A percentile compares a stretch with the other conserved stretches of the same genome.
phyloP scores from a whole-genome alignment of 2,329 filamentous ascomycete species.

The Trichoderma brevicompactum region DNA sequence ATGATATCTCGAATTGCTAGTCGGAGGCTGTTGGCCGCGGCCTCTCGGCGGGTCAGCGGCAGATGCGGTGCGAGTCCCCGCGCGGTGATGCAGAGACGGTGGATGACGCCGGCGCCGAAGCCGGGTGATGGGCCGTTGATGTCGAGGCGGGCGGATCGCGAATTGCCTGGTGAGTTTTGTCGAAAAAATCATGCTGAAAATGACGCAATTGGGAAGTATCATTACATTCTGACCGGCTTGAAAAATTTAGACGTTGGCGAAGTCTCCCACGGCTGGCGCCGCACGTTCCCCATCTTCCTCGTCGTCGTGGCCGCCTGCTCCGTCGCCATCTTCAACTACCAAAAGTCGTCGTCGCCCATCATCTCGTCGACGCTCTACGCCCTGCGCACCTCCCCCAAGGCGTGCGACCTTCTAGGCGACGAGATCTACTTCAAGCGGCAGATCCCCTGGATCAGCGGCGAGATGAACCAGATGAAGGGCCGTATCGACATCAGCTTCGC shows the following conservation, averaged over 20 bases:
- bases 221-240: too few relatives aligned
- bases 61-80: neutral
- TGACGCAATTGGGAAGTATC: too few relatives aligned
- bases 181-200: neutral
- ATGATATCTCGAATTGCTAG: slow-evolving; percentile 34
- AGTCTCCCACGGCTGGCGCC: slow-evolving; percentile 63
- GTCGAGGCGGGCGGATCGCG: slow-evolving; percentile 66
- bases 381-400: slow-evolving; percentile 76
- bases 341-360: slow-evolving; percentile 85
- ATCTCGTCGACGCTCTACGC: slow-evolving; percentile 92
- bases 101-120: slow-evolving; percentile 59
- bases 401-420: slow-evolving; percentile 80
- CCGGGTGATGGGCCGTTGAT: slow-evolving; percentile 66
- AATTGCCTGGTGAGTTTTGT: slow-evolving; percentile 60
- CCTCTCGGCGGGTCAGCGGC: slow-evolving; percentile 34
- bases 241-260: slow-evolving; percentile 46
- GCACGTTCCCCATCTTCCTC: slow-evolving; percentile 81
- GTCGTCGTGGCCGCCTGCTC: slow-evolving; percentile 70
- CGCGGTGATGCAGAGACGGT: slow-evolving; percentile 47
- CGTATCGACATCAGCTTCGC: slow-evolving; percentile 84
- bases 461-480: slow-evolving; percentile 93
- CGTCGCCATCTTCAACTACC: slow-evolving; percentile 98
- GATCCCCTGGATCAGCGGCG: slow-evolving; percentile 82
- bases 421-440: slow-evolving; percentile 80
- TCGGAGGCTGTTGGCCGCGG: slow-evolving; percentile 33